Evolutionary conservation across 805 yeast genomes (phyloP), one percentile per base, ranked within the genome.

Genomic region (Nakazawaea anatomiae): DNA sequence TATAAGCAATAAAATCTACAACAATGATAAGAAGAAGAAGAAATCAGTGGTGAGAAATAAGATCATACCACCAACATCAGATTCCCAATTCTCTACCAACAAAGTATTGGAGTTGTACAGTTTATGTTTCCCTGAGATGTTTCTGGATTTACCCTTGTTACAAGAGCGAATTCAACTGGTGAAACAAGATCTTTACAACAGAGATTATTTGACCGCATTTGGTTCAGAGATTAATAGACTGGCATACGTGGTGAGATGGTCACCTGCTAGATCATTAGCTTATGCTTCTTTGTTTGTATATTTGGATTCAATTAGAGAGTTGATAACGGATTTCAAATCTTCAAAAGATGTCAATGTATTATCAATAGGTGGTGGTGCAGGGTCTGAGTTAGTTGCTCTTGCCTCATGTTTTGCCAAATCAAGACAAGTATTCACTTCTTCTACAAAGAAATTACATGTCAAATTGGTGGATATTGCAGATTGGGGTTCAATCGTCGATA

Each of bases 331-430:
- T 5, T 18, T 27, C n/a, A 12, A 11, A 18, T 31, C 30, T 14
- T 25, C 47, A 9, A 66, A 69, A 3, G 60, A 60, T 14, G 60
- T 68, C 4, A 64, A 73, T 6, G 77, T 83, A 0, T 63, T 89
- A 36, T 79, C 85, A 58, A 73, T 90, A 38, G 97, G 96, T 18
- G 96, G 95, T 28, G 97, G 97, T 36, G 96, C 96, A 0, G 88
- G 92, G 4, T 87, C 89, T 2, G 97, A 89, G 62, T 66, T 89
- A 28, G 80, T 82, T 34, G 87, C 80, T 0, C 60, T 88, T 42
- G 79, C 80, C 1, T 74, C 90, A 14, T 69, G 86, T 1, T 83
- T 81, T 54, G 70, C 75, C 46, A 58, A 72, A 44, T 58, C 66
- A 32, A 73, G 73, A 52, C 73, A 65, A 49, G 58, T 57, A 46